phyloP scores from a whole-genome alignment of 768 basidiomycete species.

The Auricularia heimuer region DNA sequence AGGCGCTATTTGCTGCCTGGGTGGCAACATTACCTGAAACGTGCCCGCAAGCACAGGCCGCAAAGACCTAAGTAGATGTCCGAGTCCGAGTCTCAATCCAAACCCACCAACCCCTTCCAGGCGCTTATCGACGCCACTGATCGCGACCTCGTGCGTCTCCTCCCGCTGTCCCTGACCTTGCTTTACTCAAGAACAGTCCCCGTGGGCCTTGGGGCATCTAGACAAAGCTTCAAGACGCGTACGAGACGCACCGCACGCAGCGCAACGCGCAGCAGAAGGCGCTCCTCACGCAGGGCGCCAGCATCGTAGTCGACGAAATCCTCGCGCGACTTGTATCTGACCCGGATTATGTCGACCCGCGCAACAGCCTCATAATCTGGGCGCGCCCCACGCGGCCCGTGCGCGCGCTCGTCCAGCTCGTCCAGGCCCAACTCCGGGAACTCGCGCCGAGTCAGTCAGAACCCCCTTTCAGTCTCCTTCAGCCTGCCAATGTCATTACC shows the following conservation, averaged over 20 bases:
- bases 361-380: not conserved
- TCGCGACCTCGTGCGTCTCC: not conserved
- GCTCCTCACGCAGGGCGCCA: not conserved
- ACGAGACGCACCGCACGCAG: not conserved
- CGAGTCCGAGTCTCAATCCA: too few species aligned
- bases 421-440: not conserved
- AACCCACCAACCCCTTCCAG: not conserved
- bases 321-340: not conserved
- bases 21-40: too few species aligned
- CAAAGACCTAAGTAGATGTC: too few species aligned
- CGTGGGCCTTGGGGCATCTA: not conserved
- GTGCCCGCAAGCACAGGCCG: too few species aligned
- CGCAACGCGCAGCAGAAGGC: not conserved
- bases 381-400: not conserved
- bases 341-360: not conserved
- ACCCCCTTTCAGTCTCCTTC: not conserved
- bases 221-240: not conserved
- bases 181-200: not conserved
- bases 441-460: not conserved
- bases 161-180: not conserved
- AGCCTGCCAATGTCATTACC: too few species aligned
- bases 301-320: not conserved
- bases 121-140: not conserved
- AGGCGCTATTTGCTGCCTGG: too few species aligned
- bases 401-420: not conserved